A percentile compares a stretch with the other conserved stretches of the same genome.
phyloP scores from a whole-genome alignment of 2,329 filamentous ascomycete species.

The Aquanectria penicillioides region DNA sequence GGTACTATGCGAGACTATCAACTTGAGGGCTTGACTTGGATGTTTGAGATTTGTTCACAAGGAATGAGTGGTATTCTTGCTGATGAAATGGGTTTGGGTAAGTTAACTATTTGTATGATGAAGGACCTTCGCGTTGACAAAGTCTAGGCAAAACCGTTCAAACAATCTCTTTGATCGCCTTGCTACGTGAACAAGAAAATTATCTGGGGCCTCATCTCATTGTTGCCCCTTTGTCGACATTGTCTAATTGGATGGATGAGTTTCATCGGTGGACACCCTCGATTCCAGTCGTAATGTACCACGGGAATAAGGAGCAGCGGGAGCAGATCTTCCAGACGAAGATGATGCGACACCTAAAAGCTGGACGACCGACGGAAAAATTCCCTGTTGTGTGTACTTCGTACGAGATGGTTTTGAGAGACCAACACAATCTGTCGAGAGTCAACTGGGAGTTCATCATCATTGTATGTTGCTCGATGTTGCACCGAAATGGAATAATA shows the following conservation, averaged over 20 bases:
- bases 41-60: conserved; percentile 83
- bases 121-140: conserved; percentile 14
- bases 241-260: conserved; percentile 96
- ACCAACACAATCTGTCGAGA: conserved; percentile 81
- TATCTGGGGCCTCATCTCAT: conserved; percentile 90
- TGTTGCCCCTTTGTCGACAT: conserved; percentile 87
- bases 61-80: conserved; percentile 91
- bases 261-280: conserved; percentile 90
- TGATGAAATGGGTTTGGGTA: conserved; percentile 89
- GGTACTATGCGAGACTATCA: conserved; percentile 96
- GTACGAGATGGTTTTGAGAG: conserved; percentile 95
- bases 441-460: conserved; percentile 99
- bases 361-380: conserved; percentile 65
- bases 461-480: conserved; percentile 78
- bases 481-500: too few species aligned
- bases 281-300: conserved; percentile 90
- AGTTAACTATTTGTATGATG: conserved; percentile 23
- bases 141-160: conserved; percentile 84
- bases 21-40: conserved; percentile 93
- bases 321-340: conserved; percentile 77
- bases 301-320: conserved; percentile 84
- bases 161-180: conserved; percentile 86
- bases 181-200: conserved; percentile 85
- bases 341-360: conserved; percentile 75
- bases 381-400: conserved; percentile 96